phyloP scores from a whole-genome alignment of 257 asterid species.

The Pogostemon cablin region DNA sequence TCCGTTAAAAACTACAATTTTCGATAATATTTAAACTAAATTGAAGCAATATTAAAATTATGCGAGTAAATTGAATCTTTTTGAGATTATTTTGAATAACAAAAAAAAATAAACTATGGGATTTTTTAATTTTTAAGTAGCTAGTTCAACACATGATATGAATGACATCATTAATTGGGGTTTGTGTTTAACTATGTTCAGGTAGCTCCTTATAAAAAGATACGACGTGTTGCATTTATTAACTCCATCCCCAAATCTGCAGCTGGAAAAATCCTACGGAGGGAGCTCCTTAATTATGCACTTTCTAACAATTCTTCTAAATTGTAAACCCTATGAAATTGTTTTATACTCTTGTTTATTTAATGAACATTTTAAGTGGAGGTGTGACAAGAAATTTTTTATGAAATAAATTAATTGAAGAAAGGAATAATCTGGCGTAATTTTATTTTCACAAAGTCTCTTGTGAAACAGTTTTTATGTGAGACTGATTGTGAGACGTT shows the following conservation, averaged over 20 bases:
- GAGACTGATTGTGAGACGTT: too few relatives aligned
- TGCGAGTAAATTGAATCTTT: too few relatives aligned
- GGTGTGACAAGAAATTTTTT: not conserved
- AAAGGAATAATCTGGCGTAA: too few relatives aligned
- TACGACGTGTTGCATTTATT: slow-evolving; percentile 69
- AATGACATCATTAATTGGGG: not conserved
- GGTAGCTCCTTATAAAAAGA: slow-evolving; percentile 90
- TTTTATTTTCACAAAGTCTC: too few relatives aligned
- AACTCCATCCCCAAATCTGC: slow-evolving; percentile 77
- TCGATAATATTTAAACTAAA: too few relatives aligned
- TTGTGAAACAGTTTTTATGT: too few relatives aligned
- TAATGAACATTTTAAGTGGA: not conserved
- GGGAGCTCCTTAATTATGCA: slow-evolving; percentile 67
- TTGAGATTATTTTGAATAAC: too few relatives aligned
- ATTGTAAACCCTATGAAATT: slow-evolving; percentile 38
- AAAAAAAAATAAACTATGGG: too few relatives aligned
- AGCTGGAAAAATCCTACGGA: slow-evolving; percentile 79
- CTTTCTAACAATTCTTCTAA: slow-evolving; percentile 49
- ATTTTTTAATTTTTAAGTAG: too few relatives aligned
- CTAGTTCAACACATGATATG: not conserved
- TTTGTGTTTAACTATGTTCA: slow-evolving; percentile 19
- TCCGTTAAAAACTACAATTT: too few relatives aligned
- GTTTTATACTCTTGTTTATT: not conserved
- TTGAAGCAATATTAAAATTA: too few relatives aligned
- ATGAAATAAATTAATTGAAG: too few relatives aligned